These are phyloP conservation scores for Aspergillus sp. DNA, from an alignment of 2,329 filamentous ascomycete species.

Conservation along the genomic window DNA sequence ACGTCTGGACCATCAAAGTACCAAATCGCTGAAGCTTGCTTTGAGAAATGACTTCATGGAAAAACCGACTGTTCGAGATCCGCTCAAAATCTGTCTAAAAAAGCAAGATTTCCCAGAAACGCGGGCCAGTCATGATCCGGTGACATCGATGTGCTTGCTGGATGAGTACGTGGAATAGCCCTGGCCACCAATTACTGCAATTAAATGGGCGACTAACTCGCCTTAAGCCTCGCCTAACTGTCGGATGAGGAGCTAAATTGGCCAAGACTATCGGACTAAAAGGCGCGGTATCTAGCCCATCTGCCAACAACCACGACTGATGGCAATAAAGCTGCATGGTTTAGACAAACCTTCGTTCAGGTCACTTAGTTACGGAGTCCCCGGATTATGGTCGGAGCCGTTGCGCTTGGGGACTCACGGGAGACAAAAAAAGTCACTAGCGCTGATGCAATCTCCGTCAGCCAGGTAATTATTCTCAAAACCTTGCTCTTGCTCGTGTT, in stretches of 20 bases:
- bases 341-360: background rate
- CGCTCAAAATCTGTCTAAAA: background rate
- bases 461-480: background rate
- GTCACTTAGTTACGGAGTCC: background rate
- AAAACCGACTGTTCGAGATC: background rate
- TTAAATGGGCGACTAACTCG: background rate
- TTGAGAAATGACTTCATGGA: background rate
- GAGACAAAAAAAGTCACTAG: background rate
- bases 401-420: slow-evolving; percentile 1
- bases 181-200: background rate
- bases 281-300: background rate
- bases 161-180: background rate
- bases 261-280: background rate
- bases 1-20: background rate
- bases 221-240: slow-evolving; percentile 5
- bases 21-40: background rate
- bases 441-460: background rate
- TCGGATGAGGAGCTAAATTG: background rate
- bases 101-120: slow-evolving; percentile 1
- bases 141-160: background rate
- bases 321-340: background rate
- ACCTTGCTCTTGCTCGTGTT: background rate
- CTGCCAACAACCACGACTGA: slow-evolving; percentile 5
- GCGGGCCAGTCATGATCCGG: background rate
- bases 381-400: background rate